Evolutionary conservation across 1,139 yeast genomes (phyloP).

Genomic region (Pichia kudriavzevii): DNA sequence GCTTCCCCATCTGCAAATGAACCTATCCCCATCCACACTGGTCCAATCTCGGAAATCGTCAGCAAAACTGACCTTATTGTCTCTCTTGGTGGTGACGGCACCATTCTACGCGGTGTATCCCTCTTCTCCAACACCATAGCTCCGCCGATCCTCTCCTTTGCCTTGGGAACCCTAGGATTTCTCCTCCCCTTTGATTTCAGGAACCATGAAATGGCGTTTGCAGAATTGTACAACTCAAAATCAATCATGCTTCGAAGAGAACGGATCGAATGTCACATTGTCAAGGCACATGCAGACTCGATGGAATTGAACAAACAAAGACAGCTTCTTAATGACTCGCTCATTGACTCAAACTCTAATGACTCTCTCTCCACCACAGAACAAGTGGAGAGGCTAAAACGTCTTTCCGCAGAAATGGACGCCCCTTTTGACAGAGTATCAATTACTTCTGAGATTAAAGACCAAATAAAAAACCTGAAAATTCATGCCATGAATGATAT

Average conservation of each 20-base stretch:
- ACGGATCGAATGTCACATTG: slow-evolving; percentile 69
- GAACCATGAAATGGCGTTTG: slow-evolving; percentile 54
- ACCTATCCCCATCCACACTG: slow-evolving; percentile 42
- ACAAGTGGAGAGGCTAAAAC: slow-evolving; percentile 14
- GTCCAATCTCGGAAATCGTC: slow-evolving; percentile 49
- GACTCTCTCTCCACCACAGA: slow-evolving; percentile 2
- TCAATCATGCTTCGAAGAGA: slow-evolving; percentile 69
- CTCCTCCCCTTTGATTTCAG: slow-evolving; percentile 76
- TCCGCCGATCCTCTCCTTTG: slow-evolving; percentile 85
- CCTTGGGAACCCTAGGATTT: slow-evolving; percentile 89
- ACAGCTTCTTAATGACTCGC: slow-evolving; percentile 10
- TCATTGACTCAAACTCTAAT: slow-evolving; percentile 4
- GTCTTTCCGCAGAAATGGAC: slow-evolving; percentile 14
- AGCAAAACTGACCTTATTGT: slow-evolving; percentile 62
- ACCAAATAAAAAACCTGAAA: slow-evolving; percentile 25
- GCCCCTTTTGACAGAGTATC: slow-evolving; percentile 12
- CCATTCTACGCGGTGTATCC: slow-evolving; percentile 54
- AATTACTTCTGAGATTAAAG: slow-evolving; percentile 4
- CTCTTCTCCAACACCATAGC: slow-evolving; percentile 61
- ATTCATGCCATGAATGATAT: slow-evolving; percentile 89
- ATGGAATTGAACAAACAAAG: slow-evolving; percentile 6
- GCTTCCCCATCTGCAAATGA: slow-evolving; percentile 1
- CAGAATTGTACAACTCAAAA: slow-evolving; percentile 55
- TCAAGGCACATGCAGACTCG: slow-evolving; percentile 28
- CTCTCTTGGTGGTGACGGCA: slow-evolving; percentile 94